Evolutionary conservation across 768 basidiomycete species (phyloP).

Genomic region (Pleurotus platypus): DNA sequence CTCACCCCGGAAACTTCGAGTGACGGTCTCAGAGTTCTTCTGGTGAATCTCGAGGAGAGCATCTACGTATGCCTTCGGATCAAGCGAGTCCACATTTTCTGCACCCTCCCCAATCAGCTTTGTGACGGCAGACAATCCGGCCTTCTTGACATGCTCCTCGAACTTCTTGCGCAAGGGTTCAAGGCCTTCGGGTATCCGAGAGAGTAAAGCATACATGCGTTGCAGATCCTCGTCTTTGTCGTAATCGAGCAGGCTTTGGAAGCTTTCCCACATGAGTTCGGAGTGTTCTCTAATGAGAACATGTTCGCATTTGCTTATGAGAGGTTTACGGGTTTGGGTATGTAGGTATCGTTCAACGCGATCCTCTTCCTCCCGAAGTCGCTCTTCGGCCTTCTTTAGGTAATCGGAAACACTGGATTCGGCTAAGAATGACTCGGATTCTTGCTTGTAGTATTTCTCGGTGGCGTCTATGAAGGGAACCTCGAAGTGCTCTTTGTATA

Average conservation of each 20-base stretch:
- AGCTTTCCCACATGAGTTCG: constrained; percentile 87
- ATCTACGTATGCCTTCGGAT: constrained; percentile 94
- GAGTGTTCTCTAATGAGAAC: constrained; percentile 88
- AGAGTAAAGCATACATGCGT: constrained; percentile 91
- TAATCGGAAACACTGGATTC: constrained; percentile 92
- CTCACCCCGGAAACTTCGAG: constrained; percentile 86
- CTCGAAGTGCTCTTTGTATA: constrained; percentile 92
- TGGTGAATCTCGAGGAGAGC: constrained; percentile 87
- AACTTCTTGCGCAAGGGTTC: constrained; percentile 90
- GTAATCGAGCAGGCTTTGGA: constrained; percentile 84
- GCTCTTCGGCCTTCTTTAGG: constrained; percentile 90
- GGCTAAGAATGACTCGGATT: constrained; percentile 87
- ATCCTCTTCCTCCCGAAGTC: constrained; percentile 91
- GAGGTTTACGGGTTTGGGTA: constrained; percentile 78
- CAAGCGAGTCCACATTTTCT: constrained; percentile 56
- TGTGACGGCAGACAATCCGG: constrained; percentile 78
- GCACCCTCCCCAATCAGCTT: constrained; percentile 64
- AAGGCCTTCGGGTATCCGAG: constrained; percentile 85
- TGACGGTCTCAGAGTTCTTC: constrained; percentile 88
- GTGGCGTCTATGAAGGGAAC: constrained; percentile 84
- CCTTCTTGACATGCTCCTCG: constrained; percentile 92
- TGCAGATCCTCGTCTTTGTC: constrained; percentile 95
- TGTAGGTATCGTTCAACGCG: constrained; percentile 93
- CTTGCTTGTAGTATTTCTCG: constrained; percentile 86
- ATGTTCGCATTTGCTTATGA: constrained; percentile 83